Conservation (phyloP, 1,139 yeast species). For the Hansenula sp. region DNA sequence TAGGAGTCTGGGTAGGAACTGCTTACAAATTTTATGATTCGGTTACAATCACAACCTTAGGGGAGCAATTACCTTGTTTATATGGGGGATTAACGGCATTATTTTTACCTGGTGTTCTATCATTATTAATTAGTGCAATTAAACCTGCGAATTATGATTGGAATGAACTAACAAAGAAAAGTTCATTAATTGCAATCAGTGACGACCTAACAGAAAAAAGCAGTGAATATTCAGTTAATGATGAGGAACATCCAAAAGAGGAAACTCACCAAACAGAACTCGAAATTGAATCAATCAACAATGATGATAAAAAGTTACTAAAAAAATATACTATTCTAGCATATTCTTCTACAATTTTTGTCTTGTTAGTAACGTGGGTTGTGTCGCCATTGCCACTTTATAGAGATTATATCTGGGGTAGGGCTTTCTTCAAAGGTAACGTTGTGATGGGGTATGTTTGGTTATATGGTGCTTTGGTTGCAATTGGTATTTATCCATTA, state of each 20-base stretch:
- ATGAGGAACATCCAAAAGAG: no score
- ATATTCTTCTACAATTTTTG: conserved; percentile 26
- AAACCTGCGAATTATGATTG: conserved; percentile 31
- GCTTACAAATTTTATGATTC: conserved; percentile 17
- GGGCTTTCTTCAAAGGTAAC: conserved; percentile 35
- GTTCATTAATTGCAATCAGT: conserved; percentile 19
- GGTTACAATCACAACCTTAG: conserved; percentile 24
- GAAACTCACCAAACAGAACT: background rate
- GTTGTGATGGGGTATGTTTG: conserved; percentile 30
- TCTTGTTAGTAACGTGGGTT: conserved; percentile 33
- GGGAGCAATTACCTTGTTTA: conserved; percentile 32
- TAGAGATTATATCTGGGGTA: conserved; percentile 38
- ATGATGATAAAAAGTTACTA: conserved; percentile 6
- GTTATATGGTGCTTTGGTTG: conserved; percentile 30
- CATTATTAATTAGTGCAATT: conserved; percentile 26
- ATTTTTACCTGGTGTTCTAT: conserved; percentile 29
- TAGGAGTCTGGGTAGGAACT: conserved; percentile 41
- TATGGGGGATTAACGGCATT: conserved; percentile 32
- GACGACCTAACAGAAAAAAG: background rate
- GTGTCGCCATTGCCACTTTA: conserved; percentile 45
- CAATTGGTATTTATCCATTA: conserved; percentile 36
- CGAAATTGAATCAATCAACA: conserved; percentile 7
- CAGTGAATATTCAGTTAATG: background rate
- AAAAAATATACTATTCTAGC: conserved; percentile 28
- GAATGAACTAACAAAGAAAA: conserved; percentile 20